phyloP scores from a whole-genome alignment of 2,329 filamentous ascomycete genomes.

The Talaromyces sp. region DNA sequence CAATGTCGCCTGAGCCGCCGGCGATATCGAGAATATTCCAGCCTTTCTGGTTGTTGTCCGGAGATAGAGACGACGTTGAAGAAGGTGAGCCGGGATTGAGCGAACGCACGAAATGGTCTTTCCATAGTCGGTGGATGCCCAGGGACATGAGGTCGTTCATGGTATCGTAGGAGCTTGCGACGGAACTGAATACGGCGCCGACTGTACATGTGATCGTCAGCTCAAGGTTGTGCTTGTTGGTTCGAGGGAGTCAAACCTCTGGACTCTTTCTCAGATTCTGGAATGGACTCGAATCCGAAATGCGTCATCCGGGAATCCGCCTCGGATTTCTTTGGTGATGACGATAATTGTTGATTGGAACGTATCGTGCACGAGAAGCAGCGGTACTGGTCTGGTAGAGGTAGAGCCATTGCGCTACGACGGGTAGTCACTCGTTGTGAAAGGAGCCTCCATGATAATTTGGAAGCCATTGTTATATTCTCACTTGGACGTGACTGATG shows the following conservation, averaged over 20 bases:
- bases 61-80: constrained; percentile 26
- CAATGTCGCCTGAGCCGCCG: constrained; percentile 95
- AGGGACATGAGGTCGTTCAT: constrained; percentile 99
- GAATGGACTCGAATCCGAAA: constrained; percentile 84
- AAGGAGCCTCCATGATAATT: constrained; percentile 34
- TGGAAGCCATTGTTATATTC: constrained; percentile 27
- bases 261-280: constrained; percentile 70
- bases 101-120: constrained; percentile 88
- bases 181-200: constrained; percentile 86
- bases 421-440: constrained; percentile 27
- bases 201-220: constrained; percentile 48
- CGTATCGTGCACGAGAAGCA: constrained; percentile 49
- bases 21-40: constrained; percentile 90
- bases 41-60: constrained; percentile 35
- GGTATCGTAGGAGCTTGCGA: constrained; percentile 88
- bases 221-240: background rate
- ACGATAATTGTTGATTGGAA: constrained; percentile 26
- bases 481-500: background rate
- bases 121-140: constrained; percentile 95
- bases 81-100: constrained; percentile 71
- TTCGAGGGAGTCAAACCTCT: constrained; percentile 44
- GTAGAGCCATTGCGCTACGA: constrained; percentile 23
- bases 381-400: constrained; percentile 35
- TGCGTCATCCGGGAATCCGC: constrained; percentile 64
- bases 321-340: constrained; percentile 28